Percentiles rank a stretch among this genome's conserved stretches.
Conservation (phyloP, 2,329 filamentous ascomycete genomes). For the Talaromyces albobiverticillius region DNA sequence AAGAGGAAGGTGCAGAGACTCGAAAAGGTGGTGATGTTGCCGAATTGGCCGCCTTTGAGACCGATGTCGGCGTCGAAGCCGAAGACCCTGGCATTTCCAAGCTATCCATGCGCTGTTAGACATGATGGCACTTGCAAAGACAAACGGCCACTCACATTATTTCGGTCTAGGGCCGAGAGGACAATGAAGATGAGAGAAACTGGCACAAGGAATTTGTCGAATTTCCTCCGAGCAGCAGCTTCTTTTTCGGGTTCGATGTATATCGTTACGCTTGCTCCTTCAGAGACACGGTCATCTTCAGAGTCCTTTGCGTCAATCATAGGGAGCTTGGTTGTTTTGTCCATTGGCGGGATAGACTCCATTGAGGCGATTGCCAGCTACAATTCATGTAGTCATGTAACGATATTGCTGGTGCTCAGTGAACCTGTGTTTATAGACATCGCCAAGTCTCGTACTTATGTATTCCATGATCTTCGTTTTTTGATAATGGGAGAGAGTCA, state of each 20-base stretch:
- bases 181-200: conserved; percentile 6
- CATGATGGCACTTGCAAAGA: no score
- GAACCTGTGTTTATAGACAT: no score
- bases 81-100: conserved; percentile 5
- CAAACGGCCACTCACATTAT: background rate
- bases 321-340: background rate
- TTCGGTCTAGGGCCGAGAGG: conserved; percentile 6
- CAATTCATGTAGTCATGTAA: no score
- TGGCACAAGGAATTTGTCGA: conserved; percentile 7
- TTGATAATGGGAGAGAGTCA: no score
- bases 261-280: background rate
- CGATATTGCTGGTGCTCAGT: no score
- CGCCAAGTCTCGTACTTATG: no score
- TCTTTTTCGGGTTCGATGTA: conserved; percentile 8
- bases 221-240: conserved; percentile 2
- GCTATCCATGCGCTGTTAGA: background rate
- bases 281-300: background rate
- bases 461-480: no score
- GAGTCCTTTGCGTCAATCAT: background rate
- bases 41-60: conserved; percentile 61
- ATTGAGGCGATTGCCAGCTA: no score
- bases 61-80: conserved; percentile 47
- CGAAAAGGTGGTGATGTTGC: conserved; percentile 63
- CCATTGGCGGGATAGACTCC: no score
- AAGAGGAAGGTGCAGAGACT: conserved; percentile 55